phyloP scores from a whole-genome alignment of 2,329 filamentous ascomycete genomes.

The Incumbomyces delicatus region DNA sequence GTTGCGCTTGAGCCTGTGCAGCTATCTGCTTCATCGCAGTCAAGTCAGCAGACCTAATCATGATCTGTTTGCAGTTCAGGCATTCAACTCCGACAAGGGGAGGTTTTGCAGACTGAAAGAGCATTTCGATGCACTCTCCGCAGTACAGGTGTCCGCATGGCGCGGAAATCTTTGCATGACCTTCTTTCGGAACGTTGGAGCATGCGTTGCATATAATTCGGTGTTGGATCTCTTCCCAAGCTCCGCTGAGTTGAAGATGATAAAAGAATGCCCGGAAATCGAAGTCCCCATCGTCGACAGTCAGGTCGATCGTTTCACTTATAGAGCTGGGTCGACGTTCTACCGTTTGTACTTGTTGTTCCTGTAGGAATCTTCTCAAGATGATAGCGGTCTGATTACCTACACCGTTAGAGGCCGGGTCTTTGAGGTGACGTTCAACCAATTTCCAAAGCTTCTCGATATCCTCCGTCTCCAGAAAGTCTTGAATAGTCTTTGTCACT shows the following conservation, averaged over 20 bases:
- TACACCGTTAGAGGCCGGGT: not conserved
- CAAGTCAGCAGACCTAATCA: slow-evolving; percentile 27
- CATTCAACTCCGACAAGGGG: slow-evolving; percentile 13
- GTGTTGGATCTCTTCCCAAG: slow-evolving; percentile 28
- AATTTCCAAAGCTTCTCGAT: slow-evolving; percentile 34
- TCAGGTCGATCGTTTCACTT: not conserved
- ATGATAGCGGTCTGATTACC: not conserved
- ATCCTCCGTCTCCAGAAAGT: slow-evolving; percentile 36
- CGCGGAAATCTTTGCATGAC: slow-evolving; percentile 31
- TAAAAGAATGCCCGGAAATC: slow-evolving; percentile 13
- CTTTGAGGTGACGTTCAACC: not conserved
- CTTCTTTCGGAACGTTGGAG: slow-evolving; percentile 27
- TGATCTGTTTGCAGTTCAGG: slow-evolving; percentile 15
- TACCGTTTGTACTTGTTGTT: not conserved
- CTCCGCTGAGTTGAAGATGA: slow-evolving; percentile 4
- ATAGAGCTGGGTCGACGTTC: too few relatives aligned
- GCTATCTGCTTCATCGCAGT: slow-evolving; percentile 25
- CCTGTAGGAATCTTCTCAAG: not conserved
- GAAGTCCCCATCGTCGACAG: slow-evolving; percentile 2
- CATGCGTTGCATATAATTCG: slow-evolving; percentile 37
- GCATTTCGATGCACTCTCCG: slow-evolving; percentile 34
- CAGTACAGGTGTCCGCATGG: slow-evolving; percentile 50
- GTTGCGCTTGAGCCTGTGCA: slow-evolving; percentile 27
- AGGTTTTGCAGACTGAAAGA: slow-evolving; percentile 15
- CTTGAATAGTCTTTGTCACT: slow-evolving; percentile 35